Percentiles rank a stretch among this genome's conserved stretches.
phyloP scores from a whole-genome alignment of 768 basidiomycete species.

The Termitomyces eurrhizus region DNA sequence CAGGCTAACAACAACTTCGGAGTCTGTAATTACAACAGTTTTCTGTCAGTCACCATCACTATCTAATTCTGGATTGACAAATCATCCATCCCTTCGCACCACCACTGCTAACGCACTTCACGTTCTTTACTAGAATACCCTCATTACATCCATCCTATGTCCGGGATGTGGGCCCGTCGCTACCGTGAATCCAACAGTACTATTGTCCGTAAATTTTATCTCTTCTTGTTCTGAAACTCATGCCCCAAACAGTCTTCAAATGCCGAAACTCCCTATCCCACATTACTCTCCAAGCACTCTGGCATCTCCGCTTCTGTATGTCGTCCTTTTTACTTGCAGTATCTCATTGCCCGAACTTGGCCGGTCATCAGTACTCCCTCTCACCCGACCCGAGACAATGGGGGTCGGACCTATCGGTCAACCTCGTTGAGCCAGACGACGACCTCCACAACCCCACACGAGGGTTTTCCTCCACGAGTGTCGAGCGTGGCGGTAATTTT shows the following conservation, averaged over 20 bases:
- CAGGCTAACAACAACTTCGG: neutral
- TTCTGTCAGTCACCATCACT: conserved; percentile 11
- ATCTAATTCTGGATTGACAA: neutral
- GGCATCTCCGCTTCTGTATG: conserved; percentile 18
- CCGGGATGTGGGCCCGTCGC: conserved; percentile 13
- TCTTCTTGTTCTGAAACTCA: neutral
- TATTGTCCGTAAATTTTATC: conserved; percentile 10
- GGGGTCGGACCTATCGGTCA: conserved; percentile 43
- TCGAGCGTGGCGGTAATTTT: conserved; percentile 25
- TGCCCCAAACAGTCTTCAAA: conserved; percentile 13
- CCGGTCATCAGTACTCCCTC: conserved; percentile 40
- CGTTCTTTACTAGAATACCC: conserved; percentile 7
- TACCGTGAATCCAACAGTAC: conserved; percentile 14
- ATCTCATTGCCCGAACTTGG: neutral
- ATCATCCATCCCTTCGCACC: conserved; percentile 4
- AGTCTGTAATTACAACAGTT: neutral
- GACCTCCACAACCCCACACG: conserved; percentile 55
- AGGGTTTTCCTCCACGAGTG: conserved; percentile 20
- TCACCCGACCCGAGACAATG: conserved; percentile 51
- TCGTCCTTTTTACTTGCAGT: neutral
- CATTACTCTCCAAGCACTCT: conserved; percentile 8
- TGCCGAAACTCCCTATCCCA: conserved; percentile 20
- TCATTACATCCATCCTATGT: conserved; percentile 9
- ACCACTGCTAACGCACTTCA: conserved; percentile 1
- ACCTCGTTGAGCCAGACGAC: conserved; percentile 50